These are phyloP conservation scores for Phytophthora hibernalis DNA, from an alignment of 352 stramenopile species.

Conservation along the genomic window DNA sequence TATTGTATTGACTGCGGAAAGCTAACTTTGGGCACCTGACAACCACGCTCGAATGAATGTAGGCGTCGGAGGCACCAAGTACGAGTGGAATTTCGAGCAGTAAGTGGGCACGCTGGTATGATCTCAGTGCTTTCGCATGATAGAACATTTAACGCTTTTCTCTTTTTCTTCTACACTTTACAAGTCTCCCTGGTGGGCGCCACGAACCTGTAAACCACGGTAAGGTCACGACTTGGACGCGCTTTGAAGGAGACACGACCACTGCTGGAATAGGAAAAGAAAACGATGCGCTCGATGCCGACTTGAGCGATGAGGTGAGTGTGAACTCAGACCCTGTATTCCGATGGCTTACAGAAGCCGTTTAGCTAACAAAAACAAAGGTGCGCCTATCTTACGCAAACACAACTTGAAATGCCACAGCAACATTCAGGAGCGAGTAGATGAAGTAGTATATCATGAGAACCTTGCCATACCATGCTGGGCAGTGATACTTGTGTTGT, in stretches of 20 bases:
- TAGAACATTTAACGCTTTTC: not conserved
- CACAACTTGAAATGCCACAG: conserved; percentile 49
- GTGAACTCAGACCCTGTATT: conserved; percentile 61
- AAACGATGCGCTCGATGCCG: conserved; percentile 25
- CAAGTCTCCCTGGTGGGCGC: conserved; percentile 29
- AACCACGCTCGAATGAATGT: not conserved
- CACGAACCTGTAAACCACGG: conserved; percentile 17
- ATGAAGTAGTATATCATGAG: conserved; percentile 72
- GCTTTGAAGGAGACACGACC: conserved; percentile 13
- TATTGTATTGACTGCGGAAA: not conserved
- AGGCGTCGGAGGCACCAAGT: conserved; percentile 32
- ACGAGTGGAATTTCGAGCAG: conserved; percentile 76
- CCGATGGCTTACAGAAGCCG: conserved; percentile 60
- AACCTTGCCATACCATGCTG: conserved; percentile 74
- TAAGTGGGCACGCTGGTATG: conserved; percentile 26
- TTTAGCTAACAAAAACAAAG: conserved; percentile 32
- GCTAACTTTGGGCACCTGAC: not conserved
- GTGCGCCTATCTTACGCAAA: conserved; percentile 11
- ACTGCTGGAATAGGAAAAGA: conserved; percentile 4
- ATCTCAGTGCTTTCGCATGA: not conserved
- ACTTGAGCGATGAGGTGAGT: conserved; percentile 43
- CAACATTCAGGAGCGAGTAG: conserved; percentile 80
- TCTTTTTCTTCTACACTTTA: conserved; percentile 6
- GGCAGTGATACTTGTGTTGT: conserved; percentile 61
- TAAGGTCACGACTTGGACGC: conserved; percentile 1